Evolutionary conservation across 2,329 filamentous ascomycete species (phyloP).

Genomic region (Ceratocystiopsis sp.): DNA sequence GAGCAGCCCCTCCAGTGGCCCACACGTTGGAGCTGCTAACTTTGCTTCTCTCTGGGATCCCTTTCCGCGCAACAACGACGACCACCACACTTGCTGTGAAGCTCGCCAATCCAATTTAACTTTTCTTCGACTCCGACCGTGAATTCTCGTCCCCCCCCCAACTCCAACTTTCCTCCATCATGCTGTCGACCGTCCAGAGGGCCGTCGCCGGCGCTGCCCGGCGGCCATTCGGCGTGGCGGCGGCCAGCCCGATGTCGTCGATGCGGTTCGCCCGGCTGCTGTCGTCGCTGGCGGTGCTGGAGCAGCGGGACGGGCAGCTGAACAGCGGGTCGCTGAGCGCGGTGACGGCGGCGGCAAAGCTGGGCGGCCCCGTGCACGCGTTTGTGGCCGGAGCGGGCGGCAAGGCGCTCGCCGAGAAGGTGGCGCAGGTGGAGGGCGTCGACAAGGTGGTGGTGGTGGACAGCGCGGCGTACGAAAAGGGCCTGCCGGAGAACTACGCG

Average conservation of each 20-base stretch:
- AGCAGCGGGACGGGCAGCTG: conserved; percentile 81
- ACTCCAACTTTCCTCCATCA: neutral
- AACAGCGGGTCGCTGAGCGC: conserved; percentile 69
- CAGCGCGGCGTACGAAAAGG: conserved; percentile 84
- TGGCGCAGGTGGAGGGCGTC: conserved; percentile 74
- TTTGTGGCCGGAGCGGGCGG: conserved; percentile 73
- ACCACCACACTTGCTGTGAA: no score
- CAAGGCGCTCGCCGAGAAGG: conserved; percentile 62
- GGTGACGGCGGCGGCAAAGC: conserved; percentile 68
- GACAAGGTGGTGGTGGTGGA: conserved; percentile 86
- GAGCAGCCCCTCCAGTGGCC: neutral
- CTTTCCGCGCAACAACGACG: no score
- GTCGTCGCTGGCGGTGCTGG: conserved; percentile 79
- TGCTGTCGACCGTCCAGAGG: conserved; percentile 9
- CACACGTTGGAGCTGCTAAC: neutral
- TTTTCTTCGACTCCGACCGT: neutral
- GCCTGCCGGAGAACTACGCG: conserved; percentile 87
- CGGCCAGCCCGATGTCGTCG: conserved; percentile 24
- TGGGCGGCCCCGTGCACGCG: conserved; percentile 71
- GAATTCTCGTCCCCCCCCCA: neutral
- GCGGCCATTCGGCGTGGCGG: conserved; percentile 16
- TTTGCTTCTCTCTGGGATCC: no score
- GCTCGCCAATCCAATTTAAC: neutral
- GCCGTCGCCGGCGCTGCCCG: conserved; percentile 2
- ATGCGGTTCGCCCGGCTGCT: conserved; percentile 43